Conservation (phyloP, 768 basidiomycete species). For the Pleurotus citrinopileatus region DNA sequence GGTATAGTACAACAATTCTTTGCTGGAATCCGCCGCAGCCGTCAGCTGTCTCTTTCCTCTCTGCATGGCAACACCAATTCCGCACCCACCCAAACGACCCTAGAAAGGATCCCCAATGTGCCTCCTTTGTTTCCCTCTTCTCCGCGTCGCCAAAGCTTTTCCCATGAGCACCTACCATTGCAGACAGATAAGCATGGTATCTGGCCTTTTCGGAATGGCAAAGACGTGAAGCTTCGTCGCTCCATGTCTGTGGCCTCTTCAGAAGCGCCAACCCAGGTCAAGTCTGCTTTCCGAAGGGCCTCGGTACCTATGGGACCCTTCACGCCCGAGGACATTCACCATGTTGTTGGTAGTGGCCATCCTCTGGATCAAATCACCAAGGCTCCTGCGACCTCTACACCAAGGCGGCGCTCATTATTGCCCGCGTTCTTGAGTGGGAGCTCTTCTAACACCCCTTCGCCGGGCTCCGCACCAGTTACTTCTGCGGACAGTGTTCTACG, state of each 20-base stretch:
- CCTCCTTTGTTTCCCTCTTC: constrained; percentile 18
- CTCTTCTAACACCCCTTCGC: constrained; percentile 18
- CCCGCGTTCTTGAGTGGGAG: constrained; percentile 37
- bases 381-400: constrained; percentile 14
- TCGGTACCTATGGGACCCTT: constrained; percentile 3
- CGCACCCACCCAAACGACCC: constrained; percentile 14
- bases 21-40: constrained; percentile 35
- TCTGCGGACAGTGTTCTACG: constrained; percentile 18
- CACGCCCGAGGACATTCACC: constrained; percentile 10
- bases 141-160: constrained; percentile 14
- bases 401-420: constrained; percentile 37
- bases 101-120: constrained; percentile 15
- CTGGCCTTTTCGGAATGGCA: background rate
- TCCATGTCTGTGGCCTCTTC: constrained; percentile 9
- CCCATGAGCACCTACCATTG: constrained; percentile 25
- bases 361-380: constrained; percentile 14
- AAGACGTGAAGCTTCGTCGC: constrained; percentile 1
- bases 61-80: constrained; percentile 20
- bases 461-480: constrained; percentile 11
- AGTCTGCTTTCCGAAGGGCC: background rate
- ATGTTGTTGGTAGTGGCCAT: background rate
- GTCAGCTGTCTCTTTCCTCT: constrained; percentile 34
- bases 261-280: background rate
- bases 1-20: constrained; percentile 54
- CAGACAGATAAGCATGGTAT: constrained; percentile 10